phyloP scores from a whole-genome alignment of 305 asterid genomes.

The Fraxinus angustifolia region DNA sequence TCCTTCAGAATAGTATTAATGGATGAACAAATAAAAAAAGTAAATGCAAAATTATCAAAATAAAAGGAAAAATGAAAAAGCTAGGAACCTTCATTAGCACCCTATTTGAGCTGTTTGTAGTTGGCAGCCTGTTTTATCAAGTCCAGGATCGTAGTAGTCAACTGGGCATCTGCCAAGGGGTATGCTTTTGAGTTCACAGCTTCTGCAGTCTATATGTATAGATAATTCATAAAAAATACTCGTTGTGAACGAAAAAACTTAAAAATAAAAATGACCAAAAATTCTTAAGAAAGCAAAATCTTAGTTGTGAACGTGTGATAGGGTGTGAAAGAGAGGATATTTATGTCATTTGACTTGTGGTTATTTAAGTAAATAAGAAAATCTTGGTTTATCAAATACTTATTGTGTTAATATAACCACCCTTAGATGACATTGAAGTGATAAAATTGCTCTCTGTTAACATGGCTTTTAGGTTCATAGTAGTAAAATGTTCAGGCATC shows the following conservation, averaged over 20 bases:
- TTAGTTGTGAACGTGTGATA: neutral
- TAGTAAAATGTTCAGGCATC: neutral
- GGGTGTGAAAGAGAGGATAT: neutral
- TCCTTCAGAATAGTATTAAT: neutral
- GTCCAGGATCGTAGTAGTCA: conserved; percentile 37
- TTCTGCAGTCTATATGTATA: conserved; percentile 29
- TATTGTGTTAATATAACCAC: too few species aligned
- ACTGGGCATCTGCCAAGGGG: conserved; percentile 50
- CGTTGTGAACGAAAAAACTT: neutral
- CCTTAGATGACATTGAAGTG: neutral
- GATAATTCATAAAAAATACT: neutral
- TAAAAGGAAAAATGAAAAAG: neutral
- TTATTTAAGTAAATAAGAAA: too few species aligned
- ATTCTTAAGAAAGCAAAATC: neutral
- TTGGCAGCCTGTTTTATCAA: conserved; percentile 46
- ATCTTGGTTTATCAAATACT: too few species aligned
- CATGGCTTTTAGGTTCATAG: neutral
- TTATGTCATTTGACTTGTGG: too few species aligned
- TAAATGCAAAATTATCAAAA: neutral
- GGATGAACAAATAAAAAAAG: neutral
- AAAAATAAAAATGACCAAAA: neutral
- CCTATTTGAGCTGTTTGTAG: conserved; percentile 47
- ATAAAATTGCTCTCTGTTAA: neutral
- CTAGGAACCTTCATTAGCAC: conserved; percentile 44
- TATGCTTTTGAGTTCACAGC: conserved; percentile 53